These are phyloP conservation scores for Eucommia ulmoides DNA, from an alignment of 257 asterid species.

Conservation along the genomic window DNA sequence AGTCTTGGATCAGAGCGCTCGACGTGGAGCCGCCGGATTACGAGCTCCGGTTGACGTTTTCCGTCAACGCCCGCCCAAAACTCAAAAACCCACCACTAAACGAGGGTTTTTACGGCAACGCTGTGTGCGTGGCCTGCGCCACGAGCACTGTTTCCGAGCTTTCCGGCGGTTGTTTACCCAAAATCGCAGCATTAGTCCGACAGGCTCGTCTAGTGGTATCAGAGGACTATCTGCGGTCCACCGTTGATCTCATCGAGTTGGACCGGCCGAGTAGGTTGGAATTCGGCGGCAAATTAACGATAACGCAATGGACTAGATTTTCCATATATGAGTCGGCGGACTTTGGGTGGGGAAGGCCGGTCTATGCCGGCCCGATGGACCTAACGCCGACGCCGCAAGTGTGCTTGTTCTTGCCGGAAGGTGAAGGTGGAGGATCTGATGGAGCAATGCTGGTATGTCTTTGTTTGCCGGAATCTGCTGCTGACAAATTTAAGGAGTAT, in stretches of 20 bases:
- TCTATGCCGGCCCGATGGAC: conserved; percentile 83
- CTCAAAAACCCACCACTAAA: conserved; percentile 35
- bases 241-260: conserved; percentile 52
- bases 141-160: conserved; percentile 40
- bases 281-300: conserved; percentile 65
- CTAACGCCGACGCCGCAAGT: conserved; percentile 84
- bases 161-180: conserved; percentile 17
- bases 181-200: conserved; percentile 31
- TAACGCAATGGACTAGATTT: conserved; percentile 93
- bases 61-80: conserved; percentile 66
- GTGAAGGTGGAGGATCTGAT: conserved; percentile 22
- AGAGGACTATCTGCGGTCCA: conserved; percentile 72
- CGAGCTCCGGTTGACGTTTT: conserved; percentile 68
- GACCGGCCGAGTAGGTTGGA: conserved; percentile 72
- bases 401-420: conserved; percentile 65
- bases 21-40: conserved; percentile 41
- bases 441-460: conserved; percentile 74
- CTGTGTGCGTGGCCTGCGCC: conserved; percentile 69
- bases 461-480: conserved; percentile 79
- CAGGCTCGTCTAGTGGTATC: conserved; percentile 45
- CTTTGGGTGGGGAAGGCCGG: conserved; percentile 86
- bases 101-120: conserved; percentile 78
- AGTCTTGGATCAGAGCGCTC: conserved; percentile 64
- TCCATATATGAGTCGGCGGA: conserved; percentile 62
- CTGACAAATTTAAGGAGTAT: conserved; percentile 30